Base-by-base conservation (phyloP, 306 rosid genomes). In the Adenanthera pavonina region DNA sequence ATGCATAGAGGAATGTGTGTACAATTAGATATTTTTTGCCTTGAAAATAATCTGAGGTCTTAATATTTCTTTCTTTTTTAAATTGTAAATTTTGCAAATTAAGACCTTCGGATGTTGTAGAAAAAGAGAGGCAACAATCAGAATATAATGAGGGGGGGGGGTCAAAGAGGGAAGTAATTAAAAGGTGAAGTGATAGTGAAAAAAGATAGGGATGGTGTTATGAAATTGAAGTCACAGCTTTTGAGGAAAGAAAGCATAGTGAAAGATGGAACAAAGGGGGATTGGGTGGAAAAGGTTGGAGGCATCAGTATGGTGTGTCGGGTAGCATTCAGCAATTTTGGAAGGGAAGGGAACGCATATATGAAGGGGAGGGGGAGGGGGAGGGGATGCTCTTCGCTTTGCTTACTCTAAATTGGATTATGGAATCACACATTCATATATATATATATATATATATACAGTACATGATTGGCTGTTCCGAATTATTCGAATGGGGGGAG, bases 281-380 rank as follows among this genome's bases (percentile, higher is more conserved):
- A 30, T 74, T 69, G 61, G 49, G 25, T 53, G 6, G 4, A 53
- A 80, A 60, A 80, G 15, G 38, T 49, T 78, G 65, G 6, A 54
- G 40, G 25, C 74, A 60, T 70, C 61, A 25, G 30, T 25, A 25
- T 25, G 30, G 30, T 53, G 44, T 38, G 71, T 38, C 48, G 8
- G 6, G 41, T 13, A 6, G 41, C 44, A 0, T 64, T 20, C 66
- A 30, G 3, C 38, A 25, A 11, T 25, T 33, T 60, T 30, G 13
- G 14, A 25, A 25, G 30, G 30, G 30, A 25, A 25, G 30, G 30
- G 30, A 25, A 25, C 30, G 30, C 30, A 25, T 25, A 25, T 25
- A 25, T 25, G 30, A 0, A 25, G 30, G 30, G 30, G 30, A 25
- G 30, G 30, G 30, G 30, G 30, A 25, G 30, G 30, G 30, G 30